A percentile compares a stretch with the other conserved stretches of the same genome.
phyloP scores from a whole-genome alignment of 2,329 filamentous ascomycete genomes.

The Colletotrichum chlorophyti region DNA sequence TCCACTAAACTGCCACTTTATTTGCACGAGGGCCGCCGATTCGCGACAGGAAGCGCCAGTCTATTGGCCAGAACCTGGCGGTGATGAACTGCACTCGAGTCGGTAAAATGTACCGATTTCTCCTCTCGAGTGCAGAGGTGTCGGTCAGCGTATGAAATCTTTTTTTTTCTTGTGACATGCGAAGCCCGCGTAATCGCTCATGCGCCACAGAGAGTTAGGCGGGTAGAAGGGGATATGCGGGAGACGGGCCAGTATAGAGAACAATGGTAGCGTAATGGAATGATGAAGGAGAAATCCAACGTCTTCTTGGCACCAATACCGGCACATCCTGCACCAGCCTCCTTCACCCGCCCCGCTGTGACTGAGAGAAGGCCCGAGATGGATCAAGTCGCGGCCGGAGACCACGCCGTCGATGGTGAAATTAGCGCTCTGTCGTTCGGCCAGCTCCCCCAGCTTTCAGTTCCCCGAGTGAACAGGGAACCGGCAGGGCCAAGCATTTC shows the following conservation, averaged over 20 bases:
- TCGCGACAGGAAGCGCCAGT: constrained; percentile 20
- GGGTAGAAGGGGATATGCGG: background rate
- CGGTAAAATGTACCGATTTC: background rate
- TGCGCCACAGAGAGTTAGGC: constrained; percentile 9
- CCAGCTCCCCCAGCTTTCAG: constrained; percentile 16
- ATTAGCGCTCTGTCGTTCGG: constrained; percentile 11
- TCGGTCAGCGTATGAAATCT: too few relatives aligned
- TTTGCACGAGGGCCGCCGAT: constrained; percentile 23
- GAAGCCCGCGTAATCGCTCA: background rate
- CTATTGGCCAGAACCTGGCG: background rate
- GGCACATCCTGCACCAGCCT: constrained; percentile 10
- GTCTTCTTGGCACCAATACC: constrained; percentile 26
- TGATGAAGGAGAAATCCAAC: background rate
- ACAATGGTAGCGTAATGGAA: constrained; percentile 6
- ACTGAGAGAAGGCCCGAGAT: constrained; percentile 13
- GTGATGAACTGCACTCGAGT: background rate
- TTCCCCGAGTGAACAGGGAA: constrained; percentile 16
- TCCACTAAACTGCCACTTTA: constrained; percentile 28
- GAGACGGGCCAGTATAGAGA: background rate
- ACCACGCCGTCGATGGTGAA: constrained; percentile 2
- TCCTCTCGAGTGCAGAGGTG: background rate
- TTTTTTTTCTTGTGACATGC: background rate
- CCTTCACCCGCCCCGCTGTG: background rate
- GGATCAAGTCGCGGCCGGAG: constrained; percentile 18
- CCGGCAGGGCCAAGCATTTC: constrained; percentile 23